Evolutionary conservation across 495 filamentous ascomycete genomes (phyloP).

Genomic region (Hypoxylon perforatum): DNA sequence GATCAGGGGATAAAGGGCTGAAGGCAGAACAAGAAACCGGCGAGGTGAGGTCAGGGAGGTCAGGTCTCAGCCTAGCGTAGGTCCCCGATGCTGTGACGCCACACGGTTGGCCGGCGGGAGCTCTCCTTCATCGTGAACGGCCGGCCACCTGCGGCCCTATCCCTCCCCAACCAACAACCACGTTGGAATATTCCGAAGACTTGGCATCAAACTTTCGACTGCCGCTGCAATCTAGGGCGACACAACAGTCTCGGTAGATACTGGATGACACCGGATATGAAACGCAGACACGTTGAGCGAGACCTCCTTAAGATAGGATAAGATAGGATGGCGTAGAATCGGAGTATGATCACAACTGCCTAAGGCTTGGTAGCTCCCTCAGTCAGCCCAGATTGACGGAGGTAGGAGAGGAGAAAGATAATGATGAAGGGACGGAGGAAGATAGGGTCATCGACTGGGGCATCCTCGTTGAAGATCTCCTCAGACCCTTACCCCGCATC

Average conservation of each 20-base stretch:
- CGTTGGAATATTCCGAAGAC: constrained; percentile 2
- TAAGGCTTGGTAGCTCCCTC: constrained; percentile 13
- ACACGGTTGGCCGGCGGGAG: not conserved
- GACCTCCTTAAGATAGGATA: no score
- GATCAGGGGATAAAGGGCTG: constrained; percentile 7
- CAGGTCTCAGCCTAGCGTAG: constrained; percentile 11
- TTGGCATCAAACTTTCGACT: constrained; percentile 32
- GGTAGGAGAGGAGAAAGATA: constrained; percentile 9
- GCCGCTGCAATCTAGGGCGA: constrained; percentile 29
- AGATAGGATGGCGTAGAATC: constrained; percentile 17
- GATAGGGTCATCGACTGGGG: constrained; percentile 25
- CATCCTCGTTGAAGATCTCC: constrained; percentile 33
- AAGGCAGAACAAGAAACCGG: not conserved
- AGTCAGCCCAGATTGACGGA: constrained; percentile 6
- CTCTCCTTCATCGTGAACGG: not conserved
- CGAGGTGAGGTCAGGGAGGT: constrained; percentile 1
- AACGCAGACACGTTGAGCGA: constrained; percentile 5
- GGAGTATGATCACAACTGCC: no score
- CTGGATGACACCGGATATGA: constrained; percentile 12
- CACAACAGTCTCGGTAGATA: constrained; percentile 39
- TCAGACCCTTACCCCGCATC: constrained; percentile 40
- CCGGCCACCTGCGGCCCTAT: constrained; percentile 14
- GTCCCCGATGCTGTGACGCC: constrained; percentile 24
- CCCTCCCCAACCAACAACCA: not conserved
- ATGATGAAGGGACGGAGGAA: constrained; percentile 22